Evolutionary conservation across 257 asterid species (phyloP).

Genomic region (Scutellaria minor): DNA sequence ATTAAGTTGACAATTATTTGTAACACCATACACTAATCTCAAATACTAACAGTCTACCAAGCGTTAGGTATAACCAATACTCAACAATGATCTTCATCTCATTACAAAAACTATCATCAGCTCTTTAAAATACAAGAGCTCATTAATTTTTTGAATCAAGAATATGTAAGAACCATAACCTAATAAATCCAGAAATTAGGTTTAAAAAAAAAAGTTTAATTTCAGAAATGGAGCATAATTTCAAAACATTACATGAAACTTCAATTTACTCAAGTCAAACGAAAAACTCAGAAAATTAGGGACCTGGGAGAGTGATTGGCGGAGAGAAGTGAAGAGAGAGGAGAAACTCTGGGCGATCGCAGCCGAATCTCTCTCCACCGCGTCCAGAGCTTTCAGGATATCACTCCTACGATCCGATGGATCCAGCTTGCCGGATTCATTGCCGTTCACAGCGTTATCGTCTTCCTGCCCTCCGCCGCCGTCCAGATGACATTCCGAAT

Average conservation of each 20-base stretch:
- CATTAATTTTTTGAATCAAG: background rate
- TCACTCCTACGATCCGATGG: constrained; percentile 55
- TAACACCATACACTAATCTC: background rate
- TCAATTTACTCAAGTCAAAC: background rate
- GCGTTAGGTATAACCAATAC: background rate
- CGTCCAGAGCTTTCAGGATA: constrained; percentile 73
- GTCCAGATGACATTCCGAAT: constrained; percentile 11
- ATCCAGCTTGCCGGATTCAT: constrained; percentile 37
- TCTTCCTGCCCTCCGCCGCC: constrained; percentile 32
- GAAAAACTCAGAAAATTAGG: background rate
- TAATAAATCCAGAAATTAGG: constrained; percentile 6
- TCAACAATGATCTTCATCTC: constrained; percentile 24
- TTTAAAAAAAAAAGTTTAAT: background rate
- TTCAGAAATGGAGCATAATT: background rate
- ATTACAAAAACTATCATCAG: background rate
- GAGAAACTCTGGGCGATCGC: constrained; percentile 86
- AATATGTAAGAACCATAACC: background rate
- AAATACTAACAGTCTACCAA: background rate
- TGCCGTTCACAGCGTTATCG: constrained; percentile 8
- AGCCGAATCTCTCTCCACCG: constrained; percentile 82
- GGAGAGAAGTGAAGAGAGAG: constrained; percentile 80
- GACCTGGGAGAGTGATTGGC: constrained; percentile 79
- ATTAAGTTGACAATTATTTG: background rate
- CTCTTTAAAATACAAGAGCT: background rate
- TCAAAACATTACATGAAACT: background rate